Base-by-base conservation (phyloP, 371 early-diverging fungal genomes). In the Smittium mucronatum region DNA sequence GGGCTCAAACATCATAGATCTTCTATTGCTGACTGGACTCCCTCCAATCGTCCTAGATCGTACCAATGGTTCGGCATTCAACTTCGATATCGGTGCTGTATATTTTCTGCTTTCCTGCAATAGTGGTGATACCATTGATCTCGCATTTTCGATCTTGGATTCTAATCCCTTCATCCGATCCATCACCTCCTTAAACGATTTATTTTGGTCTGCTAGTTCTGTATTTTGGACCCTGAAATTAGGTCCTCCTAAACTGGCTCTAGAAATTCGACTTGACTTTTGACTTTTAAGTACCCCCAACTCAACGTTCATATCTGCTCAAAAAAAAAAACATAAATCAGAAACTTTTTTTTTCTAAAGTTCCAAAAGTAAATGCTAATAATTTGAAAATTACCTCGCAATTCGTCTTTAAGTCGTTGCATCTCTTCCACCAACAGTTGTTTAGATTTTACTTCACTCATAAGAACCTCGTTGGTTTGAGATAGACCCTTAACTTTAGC, bases 321-420 rank as follows among this genome's bases (percentile, higher is more conserved):
- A n/a, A n/a, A n/a, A n/a, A n/a, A 67, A 59, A 59, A 59, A 16
- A 59, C 16, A 26, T 59, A 59, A n/a, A 28, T 59, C 28, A 28
- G 26, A n/a, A n/a, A n/a, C n/a, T n/a, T n/a, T n/a, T n/a, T n/a
- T n/a, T n/a, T n/a, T n/a, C n/a, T n/a, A 59, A 59, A 59, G 28
- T n/a, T n/a, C 2, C 59, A 5, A 59, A 47, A 47, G 8, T 15
- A 8, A 8, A 47, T 47, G 25, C 47, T 47, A 15, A 47, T 47
- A 34, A 78, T 76, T 71, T 79, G 76, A n/a, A 76, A 77, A 25
- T 75, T 70, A 33, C 78, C 81, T 68, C 75, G 73, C 21, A 91
- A 77, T 74, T 91, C 90, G 58, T 91, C 91, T 73, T 84, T 88
- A n/a, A 90, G 77, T 74, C 90, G 77, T 74, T 90, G 91, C 17